Percentiles rank a stretch among this genome's conserved stretches.
Evolutionary conservation across 1,139 yeast genomes (phyloP).

Genomic region (Pichia sp.): DNA sequence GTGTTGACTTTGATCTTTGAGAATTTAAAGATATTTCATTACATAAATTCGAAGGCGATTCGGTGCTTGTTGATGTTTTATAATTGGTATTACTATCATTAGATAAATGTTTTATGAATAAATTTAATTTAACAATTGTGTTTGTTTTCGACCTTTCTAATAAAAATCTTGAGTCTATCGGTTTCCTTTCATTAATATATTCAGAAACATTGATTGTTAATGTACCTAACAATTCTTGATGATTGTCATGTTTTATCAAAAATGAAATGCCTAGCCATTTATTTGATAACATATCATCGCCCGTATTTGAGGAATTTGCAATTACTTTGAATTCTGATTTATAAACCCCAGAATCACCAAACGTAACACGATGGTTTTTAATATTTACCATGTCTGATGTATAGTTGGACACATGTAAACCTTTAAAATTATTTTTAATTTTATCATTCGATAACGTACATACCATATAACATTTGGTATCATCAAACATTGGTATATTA

Average conservation of each 20-base stretch:
- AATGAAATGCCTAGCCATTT: slow-evolving; percentile 35
- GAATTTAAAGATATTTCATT: not conserved
- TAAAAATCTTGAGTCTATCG: slow-evolving; percentile 54
- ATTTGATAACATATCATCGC: slow-evolving; percentile 25
- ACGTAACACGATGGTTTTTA: slow-evolving; percentile 42
- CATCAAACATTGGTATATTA: slow-evolving; percentile 76
- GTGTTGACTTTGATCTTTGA: not conserved
- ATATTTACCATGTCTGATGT: slow-evolving; percentile 28
- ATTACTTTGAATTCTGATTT: slow-evolving; percentile 29
- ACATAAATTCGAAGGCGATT: not conserved
- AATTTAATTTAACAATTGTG: slow-evolving; percentile 54
- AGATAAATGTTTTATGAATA: slow-evolving; percentile 23
- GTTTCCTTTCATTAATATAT: slow-evolving; percentile 52
- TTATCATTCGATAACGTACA: slow-evolving; percentile 33
- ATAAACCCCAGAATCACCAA: slow-evolving; percentile 33
- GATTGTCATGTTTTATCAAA: slow-evolving; percentile 29
- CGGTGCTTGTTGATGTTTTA: not conserved
- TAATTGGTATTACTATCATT: slow-evolving; percentile 2
- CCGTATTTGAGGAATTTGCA: slow-evolving; percentile 33
- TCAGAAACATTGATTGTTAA: slow-evolving; percentile 67
- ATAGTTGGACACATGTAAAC: slow-evolving; percentile 36
- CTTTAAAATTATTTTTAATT: slow-evolving; percentile 30
- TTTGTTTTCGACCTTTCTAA: slow-evolving; percentile 76
- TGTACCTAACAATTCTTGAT: slow-evolving; percentile 51
- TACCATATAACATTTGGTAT: slow-evolving; percentile 54